Conservation (phyloP, 805 yeast genomes). For the Yamadazyma nakazawae region DNA sequence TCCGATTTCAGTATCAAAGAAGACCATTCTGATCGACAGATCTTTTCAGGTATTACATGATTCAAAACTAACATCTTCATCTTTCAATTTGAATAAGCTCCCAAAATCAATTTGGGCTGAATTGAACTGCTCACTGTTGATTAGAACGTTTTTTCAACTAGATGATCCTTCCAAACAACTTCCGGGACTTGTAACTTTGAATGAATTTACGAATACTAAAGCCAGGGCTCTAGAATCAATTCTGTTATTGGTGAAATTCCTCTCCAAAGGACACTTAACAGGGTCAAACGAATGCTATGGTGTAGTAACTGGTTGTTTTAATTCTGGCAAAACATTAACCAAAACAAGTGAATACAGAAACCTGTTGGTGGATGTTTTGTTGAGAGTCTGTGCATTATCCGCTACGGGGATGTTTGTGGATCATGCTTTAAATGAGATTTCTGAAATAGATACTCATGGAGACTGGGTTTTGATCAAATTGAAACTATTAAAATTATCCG, state of each 20-base stretch:
- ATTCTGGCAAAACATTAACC: slow-evolving; percentile 6
- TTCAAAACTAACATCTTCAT: neutral
- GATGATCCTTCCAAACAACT: slow-evolving; percentile 53
- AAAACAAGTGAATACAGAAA: slow-evolving; percentile 43
- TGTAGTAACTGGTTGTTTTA: slow-evolving; percentile 27
- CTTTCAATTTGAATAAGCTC: slow-evolving; percentile 4
- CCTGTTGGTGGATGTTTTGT: slow-evolving; percentile 50
- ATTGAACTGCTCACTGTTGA: slow-evolving; percentile 52
- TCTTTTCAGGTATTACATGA: slow-evolving; percentile 24
- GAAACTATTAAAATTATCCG: slow-evolving; percentile 20
- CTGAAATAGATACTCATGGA: neutral
- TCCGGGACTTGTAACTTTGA: slow-evolving; percentile 55
- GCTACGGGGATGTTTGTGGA: slow-evolving; percentile 23
- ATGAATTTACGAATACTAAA: slow-evolving; percentile 31
- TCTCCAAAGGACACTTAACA: slow-evolving; percentile 46
- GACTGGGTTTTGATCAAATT: slow-evolving; percentile 25
- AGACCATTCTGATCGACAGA: slow-evolving; percentile 25
- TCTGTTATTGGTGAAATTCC: slow-evolving; percentile 38
- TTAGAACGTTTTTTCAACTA: slow-evolving; percentile 52
- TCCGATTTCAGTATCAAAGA: slow-evolving; percentile 16
- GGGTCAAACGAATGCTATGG: slow-evolving; percentile 41
- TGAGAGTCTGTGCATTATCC: slow-evolving; percentile 41
- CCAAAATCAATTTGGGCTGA: slow-evolving; percentile 52
- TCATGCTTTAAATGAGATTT: slow-evolving; percentile 31
- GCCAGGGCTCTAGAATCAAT: slow-evolving; percentile 20